Conservation (phyloP, 1,284 basidiomycete genomes). For the Marasmius fiardii region DNA sequence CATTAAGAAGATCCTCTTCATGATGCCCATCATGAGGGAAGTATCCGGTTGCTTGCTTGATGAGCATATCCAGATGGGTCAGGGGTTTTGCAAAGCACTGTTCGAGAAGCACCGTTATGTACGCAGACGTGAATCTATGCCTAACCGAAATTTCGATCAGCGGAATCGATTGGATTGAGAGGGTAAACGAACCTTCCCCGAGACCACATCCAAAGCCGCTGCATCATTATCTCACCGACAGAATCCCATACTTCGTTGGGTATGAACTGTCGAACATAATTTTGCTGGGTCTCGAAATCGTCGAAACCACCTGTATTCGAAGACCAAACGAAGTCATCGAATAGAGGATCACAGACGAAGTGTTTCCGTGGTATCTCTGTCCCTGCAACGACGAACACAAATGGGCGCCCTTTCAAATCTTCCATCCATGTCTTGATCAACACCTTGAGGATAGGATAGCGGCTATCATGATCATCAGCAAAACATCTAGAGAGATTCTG, state of each 20-base stretch:
- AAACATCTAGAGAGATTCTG: background rate
- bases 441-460: background rate
- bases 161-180: background rate
- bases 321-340: background rate
- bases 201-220: too few relatives aligned
- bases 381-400: background rate
- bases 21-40: background rate
- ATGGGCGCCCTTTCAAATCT: background rate
- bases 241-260: background rate
- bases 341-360: background rate
- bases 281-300: background rate
- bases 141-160: background rate
- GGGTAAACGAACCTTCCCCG: too few relatives aligned
- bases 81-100: background rate
- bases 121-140: background rate
- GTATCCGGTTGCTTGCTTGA: background rate
- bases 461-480: background rate
- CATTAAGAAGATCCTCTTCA: background rate
- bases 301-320: background rate
- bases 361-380: background rate
- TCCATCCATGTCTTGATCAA: background rate
- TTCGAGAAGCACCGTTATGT: background rate
- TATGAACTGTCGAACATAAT: background rate
- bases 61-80: background rate
- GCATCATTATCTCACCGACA: background rate